A percentile compares a stretch with the other conserved stretches of the same genome.
These are phyloP conservation scores for Corymbia maculata DNA, from an alignment of 345 rosid species.

Conservation along the genomic window DNA sequence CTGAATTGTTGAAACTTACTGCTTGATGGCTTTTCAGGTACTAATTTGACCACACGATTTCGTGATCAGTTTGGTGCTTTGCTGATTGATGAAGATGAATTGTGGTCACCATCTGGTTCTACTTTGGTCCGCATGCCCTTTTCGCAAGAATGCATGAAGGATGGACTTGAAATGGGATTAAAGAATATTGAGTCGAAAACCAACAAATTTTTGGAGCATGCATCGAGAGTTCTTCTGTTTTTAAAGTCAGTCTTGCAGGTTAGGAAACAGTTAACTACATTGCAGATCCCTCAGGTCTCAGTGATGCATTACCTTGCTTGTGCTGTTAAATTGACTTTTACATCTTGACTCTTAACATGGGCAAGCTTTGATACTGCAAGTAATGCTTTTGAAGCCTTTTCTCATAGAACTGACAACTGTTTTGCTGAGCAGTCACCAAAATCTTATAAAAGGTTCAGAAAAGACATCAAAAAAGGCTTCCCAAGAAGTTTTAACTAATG, in stretches of 20 bases:
- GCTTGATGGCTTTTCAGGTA: conserved; percentile 42
- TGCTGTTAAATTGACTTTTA: neutral
- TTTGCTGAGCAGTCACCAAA: neutral
- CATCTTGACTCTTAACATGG: neutral
- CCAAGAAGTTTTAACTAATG: neutral
- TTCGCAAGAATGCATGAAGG: conserved; percentile 59
- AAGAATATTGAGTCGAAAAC: conserved; percentile 48
- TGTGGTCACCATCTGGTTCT: conserved; percentile 63
- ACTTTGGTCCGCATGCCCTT: conserved; percentile 91
- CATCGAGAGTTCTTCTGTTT: conserved; percentile 67
- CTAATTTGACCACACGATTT: conserved; percentile 71
- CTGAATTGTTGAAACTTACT: neutral
- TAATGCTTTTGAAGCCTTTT: neutral
- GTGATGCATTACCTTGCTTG: neutral
- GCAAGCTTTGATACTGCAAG: neutral
- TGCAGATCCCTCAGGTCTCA: neutral
- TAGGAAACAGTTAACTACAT: neutral
- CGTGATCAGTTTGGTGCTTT: conserved; percentile 78
- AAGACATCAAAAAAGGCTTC: neutral
- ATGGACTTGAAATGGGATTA: conserved; percentile 69
- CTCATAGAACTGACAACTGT: neutral
- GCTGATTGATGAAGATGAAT: conserved; percentile 61
- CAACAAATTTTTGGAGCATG: conserved; percentile 65
- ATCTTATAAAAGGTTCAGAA: neutral
- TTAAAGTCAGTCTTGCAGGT: conserved; percentile 85